A percentile compares a stretch with the other conserved stretches of the same genome.
Evolutionary conservation across 1,284 basidiomycete species (phyloP).

Genomic region (Paramarasmius palmivorus): DNA sequence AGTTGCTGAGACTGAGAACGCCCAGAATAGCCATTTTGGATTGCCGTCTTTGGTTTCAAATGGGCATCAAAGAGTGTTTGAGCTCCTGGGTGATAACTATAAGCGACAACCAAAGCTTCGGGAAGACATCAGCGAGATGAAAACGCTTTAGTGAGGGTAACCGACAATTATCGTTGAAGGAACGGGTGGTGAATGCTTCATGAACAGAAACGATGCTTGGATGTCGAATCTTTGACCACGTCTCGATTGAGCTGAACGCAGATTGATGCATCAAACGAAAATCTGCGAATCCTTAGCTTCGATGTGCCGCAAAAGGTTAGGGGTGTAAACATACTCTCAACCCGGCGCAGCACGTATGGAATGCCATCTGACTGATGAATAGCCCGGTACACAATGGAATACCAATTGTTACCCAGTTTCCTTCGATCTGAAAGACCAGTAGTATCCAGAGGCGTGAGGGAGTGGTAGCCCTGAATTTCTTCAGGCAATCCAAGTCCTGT

Average conservation of each 20-base stretch:
- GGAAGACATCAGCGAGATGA: not conserved
- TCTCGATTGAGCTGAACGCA: conserved; percentile 84
- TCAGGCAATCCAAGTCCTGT: conserved; percentile 72
- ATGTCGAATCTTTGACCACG: conserved; percentile 87
- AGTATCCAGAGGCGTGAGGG: conserved; percentile 78
- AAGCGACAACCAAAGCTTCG: conserved; percentile 88
- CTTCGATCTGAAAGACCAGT: conserved; percentile 50
- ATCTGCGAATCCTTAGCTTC: conserved; percentile 46
- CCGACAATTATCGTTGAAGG: conserved; percentile 92
- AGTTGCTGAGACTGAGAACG: conserved; percentile 1
- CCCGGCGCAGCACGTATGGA: conserved; percentile 77
- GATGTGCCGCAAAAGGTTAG: conserved; percentile 9
- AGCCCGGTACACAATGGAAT: conserved; percentile 83
- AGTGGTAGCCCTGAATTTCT: conserved; percentile 91
- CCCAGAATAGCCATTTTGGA: not conserved
- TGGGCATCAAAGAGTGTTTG: conserved; percentile 80
- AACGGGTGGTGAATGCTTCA: conserved; percentile 95
- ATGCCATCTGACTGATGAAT: conserved; percentile 78
- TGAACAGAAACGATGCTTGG: conserved; percentile 84
- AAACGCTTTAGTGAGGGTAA: conserved; percentile 15
- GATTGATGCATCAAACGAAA: conserved; percentile 82
- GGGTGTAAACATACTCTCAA: conserved; percentile 75
- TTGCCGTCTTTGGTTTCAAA: conserved; percentile 47
- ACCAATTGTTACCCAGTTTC: conserved; percentile 74
- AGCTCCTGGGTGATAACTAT: conserved; percentile 88